These are phyloP conservation scores for Blumeriella jaapii DNA, from an alignment of 2,329 filamentous ascomycete species.

Conservation along the genomic window DNA sequence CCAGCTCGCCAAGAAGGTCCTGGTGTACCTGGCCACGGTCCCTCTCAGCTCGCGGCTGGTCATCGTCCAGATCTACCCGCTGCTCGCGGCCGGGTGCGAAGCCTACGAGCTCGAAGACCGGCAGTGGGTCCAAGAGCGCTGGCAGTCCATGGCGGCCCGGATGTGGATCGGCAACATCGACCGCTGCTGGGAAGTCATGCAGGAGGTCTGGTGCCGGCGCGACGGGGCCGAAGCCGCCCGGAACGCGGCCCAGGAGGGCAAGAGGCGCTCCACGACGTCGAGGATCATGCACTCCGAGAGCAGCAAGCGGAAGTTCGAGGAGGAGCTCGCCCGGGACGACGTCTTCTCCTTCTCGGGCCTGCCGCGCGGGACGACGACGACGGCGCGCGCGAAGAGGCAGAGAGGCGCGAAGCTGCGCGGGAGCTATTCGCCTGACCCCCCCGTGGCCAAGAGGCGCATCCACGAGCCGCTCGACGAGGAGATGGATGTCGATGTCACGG, in stretches of 20 bases:
- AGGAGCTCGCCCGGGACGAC: constrained; percentile 21
- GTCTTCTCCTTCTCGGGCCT: constrained; percentile 23
- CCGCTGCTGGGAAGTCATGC: constrained; percentile 50
- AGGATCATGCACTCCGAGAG: constrained; percentile 21
- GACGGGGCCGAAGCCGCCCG: constrained; percentile 33
- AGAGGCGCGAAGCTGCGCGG: constrained; percentile 15
- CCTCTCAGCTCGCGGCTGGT: constrained; percentile 49
- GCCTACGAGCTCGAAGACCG: constrained; percentile 46
- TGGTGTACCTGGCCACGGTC: constrained; percentile 51
- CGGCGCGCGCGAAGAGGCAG: constrained; percentile 17
- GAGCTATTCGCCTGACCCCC: constrained; percentile 10
- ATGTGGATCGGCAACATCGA: constrained; percentile 59
- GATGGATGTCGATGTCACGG: constrained; percentile 48
- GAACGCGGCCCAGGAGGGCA: constrained; percentile 13
- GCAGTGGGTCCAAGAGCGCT: constrained; percentile 51
- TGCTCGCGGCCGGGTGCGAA: constrained; percentile 57
- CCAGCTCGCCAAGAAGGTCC: constrained; percentile 48
- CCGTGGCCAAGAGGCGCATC: constrained; percentile 14
- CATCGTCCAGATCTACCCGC: constrained; percentile 59
- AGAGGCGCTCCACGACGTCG: constrained; percentile 10
- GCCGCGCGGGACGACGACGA: constrained; percentile 16
- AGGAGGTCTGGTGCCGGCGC: constrained; percentile 54
- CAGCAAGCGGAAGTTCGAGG: constrained; percentile 24
- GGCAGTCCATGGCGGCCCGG: constrained; percentile 46
- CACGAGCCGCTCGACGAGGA: constrained; percentile 28